These are phyloP conservation scores for Leishmania martiniquensis DNA, from an alignment of 208 protist species.

Conservation along the genomic window DNA sequence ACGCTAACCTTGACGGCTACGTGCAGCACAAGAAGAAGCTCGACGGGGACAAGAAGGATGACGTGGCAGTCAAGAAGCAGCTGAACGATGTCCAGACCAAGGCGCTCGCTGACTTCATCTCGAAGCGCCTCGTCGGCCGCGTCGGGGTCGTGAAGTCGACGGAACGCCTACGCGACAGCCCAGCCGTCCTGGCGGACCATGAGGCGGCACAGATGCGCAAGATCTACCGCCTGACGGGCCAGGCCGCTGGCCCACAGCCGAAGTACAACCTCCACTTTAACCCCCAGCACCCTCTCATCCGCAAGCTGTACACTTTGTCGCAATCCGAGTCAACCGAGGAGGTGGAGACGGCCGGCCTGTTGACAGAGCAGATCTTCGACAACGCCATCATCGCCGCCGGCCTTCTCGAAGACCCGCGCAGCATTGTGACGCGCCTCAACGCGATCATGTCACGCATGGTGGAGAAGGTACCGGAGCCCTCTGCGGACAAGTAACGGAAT, in stretches of 20 bases:
- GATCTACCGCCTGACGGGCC: conserved; percentile 91
- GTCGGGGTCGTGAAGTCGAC: conserved; percentile 89
- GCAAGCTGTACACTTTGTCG: conserved; percentile 91
- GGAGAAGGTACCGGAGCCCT: conserved; percentile 83
- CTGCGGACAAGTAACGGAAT: conserved; percentile 68
- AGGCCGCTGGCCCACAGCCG: conserved; percentile 75
- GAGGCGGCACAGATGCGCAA: conserved; percentile 93
- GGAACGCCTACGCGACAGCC: conserved; percentile 86
- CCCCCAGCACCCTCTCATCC: conserved; percentile 90
- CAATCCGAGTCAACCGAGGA: conserved; percentile 71
- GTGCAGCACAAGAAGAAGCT: conserved; percentile 92
- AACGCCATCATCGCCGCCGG: conserved; percentile 93
- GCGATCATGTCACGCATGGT: conserved; percentile 93
- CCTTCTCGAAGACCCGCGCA: conserved; percentile 92
- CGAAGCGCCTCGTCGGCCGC: conserved; percentile 85
- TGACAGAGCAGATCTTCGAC: conserved; percentile 94
- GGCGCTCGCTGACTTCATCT: conserved; percentile 87
- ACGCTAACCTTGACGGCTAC: conserved; percentile 87
- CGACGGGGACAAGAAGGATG: conserved; percentile 76
- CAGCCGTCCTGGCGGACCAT: conserved; percentile 91
- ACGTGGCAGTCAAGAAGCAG: conserved; percentile 86
- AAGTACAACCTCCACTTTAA: conserved; percentile 95
- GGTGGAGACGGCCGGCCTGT: conserved; percentile 82
- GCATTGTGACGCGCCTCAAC: conserved; percentile 90
- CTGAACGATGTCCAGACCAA: conserved; percentile 88